A percentile compares a stretch with the other conserved stretches of the same genome.
Evolutionary conservation across 2,329 filamentous ascomycete species (phyloP).

Genomic region (Claviceps spartinae): DNA sequence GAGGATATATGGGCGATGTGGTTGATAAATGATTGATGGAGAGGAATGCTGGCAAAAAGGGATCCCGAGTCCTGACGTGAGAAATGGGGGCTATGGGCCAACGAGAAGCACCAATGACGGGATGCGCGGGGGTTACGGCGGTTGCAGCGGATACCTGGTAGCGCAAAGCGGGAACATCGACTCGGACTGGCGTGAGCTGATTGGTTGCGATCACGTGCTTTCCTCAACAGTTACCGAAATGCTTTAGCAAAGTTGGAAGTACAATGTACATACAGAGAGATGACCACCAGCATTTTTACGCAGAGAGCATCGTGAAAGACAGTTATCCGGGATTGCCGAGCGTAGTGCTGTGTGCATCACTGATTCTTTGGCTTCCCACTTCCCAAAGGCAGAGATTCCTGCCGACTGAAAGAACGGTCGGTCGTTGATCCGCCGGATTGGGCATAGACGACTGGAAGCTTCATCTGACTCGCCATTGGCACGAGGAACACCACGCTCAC

Average conservation of each 20-base stretch:
- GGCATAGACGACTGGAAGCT: too few relatives aligned
- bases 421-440: too few relatives aligned
- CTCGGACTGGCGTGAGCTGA: neutral
- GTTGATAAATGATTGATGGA: neutral
- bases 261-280: neutral
- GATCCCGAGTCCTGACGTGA: neutral
- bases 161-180: neutral
- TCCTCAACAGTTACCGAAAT: neutral
- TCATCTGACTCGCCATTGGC: too few relatives aligned
- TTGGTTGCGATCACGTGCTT: neutral
- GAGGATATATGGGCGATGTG: neutral
- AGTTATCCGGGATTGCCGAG: too few relatives aligned
- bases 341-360: too few relatives aligned
- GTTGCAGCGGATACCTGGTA: neutral
- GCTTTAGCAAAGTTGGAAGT: neutral
- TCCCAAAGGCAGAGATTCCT: too few relatives aligned
- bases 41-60: neutral
- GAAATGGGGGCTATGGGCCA: neutral
- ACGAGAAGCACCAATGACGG: slow-evolving; percentile 4
- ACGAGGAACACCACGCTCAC: too few relatives aligned
- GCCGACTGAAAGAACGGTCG: too few relatives aligned
- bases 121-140: neutral
- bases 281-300: too few relatives aligned
- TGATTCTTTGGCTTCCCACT: too few relatives aligned
- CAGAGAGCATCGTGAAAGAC: too few relatives aligned